Base-by-base conservation (phyloP, 768 basidiomycete genomes). In the Pulveroboletus sp. region DNA sequence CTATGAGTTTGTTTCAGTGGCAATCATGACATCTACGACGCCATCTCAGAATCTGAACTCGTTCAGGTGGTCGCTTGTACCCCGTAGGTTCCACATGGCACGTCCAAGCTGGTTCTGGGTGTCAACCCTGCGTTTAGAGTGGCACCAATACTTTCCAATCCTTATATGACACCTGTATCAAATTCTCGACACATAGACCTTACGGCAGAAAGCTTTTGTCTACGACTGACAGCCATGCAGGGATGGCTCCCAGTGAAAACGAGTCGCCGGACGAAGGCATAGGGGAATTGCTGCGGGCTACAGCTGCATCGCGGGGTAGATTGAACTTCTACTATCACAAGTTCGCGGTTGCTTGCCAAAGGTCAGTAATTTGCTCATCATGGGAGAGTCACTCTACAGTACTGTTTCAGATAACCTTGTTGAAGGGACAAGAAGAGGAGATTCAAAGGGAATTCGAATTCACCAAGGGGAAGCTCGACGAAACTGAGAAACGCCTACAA, bases 131-230 rank as follows among this genome's bases (percentile, higher is more conserved):
- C 39, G 40, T n/a, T 36, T 26, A 62, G 58, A 6, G 43, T 49
- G 6, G 63, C 46, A 4, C 33, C 47, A 33, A 59, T 52, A 46
- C 35, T 43, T 26, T 49, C 54, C 6, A 65, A 63, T 42, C 63
- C 60, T 1, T 63, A 63, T 36, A 41, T 63, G 63, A 63, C 62
- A 17, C 62, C 62, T 0, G 1, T 63, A 24, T 63, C 60, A n/a
- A 62, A 65, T 39, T 51, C 63, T 17, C 57, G 62, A 33, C 45
- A 33, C 18, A 39, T 27, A 5, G 38, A 42, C 35, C n/a, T 47
- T 41, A 2, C 12, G 12, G 41, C 32, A 30, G 10, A 18, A 14
- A 18, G 38, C 9, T 38, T 42, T 18, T 47, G n/a, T 40, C 43
- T 24, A 31, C 35, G 33, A 32, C n/a, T 3, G 31, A 41, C 30